Evolutionary conservation across 2,329 filamentous ascomycete genomes (phyloP).

Genomic region (Didymella exigua): DNA sequence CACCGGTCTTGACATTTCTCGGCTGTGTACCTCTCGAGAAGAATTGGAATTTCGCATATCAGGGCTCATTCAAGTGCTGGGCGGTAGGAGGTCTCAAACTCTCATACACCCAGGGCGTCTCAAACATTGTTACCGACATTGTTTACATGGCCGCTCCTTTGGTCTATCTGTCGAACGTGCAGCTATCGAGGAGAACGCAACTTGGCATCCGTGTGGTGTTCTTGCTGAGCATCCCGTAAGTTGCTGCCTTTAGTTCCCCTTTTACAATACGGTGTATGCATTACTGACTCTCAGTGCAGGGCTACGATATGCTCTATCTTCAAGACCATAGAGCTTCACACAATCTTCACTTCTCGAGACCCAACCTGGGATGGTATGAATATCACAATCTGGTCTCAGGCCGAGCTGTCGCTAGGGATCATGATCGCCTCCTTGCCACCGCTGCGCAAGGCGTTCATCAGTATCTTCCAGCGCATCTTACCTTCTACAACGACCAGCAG

Average conservation of each 20-base stretch:
- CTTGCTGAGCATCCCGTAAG: conserved; percentile 37
- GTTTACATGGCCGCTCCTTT: conserved; percentile 37
- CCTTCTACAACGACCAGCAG: conserved; percentile 17
- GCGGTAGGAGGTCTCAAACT: conserved; percentile 23
- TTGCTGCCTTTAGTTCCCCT: background rate
- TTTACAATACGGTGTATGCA: background rate
- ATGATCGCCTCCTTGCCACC: conserved; percentile 31
- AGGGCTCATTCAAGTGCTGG: conserved; percentile 26
- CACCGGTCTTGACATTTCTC: conserved; percentile 30
- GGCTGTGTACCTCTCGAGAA: conserved; percentile 33
- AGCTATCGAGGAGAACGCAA: conserved; percentile 31
- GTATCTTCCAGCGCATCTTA: conserved; percentile 22
- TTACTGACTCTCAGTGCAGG: conserved; percentile 10
- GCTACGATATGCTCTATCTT: conserved; percentile 37
- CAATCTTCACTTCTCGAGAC: conserved; percentile 26
- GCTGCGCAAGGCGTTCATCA: conserved; percentile 31
- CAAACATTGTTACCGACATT: conserved; percentile 36
- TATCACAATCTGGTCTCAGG: conserved; percentile 32
- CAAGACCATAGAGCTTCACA: conserved; percentile 33
- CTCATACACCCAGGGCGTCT: conserved; percentile 32
- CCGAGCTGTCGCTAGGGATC: conserved; percentile 29
- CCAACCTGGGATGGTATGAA: conserved; percentile 33
- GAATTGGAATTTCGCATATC: conserved; percentile 32
- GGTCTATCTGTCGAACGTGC: conserved; percentile 32
- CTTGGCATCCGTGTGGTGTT: conserved; percentile 38